A percentile compares a stretch with the other conserved stretches of the same genome.
phyloP scores from a whole-genome alignment of 1,284 basidiomycete species.

The Sporisorium sorghi region DNA sequence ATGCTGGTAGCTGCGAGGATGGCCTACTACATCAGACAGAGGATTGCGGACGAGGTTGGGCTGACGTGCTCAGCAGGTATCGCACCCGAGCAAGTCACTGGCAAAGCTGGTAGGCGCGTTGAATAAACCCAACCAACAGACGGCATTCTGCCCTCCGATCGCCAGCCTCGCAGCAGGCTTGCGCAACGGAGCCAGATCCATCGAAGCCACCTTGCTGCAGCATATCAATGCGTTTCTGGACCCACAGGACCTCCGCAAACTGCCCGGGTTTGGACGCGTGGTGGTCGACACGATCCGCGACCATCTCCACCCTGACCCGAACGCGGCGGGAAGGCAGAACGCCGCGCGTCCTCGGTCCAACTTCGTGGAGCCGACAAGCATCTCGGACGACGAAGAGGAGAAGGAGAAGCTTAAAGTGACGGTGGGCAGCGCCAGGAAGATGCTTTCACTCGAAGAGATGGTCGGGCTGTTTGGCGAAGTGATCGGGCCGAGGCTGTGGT shows the following conservation, averaged over 20 bases:
- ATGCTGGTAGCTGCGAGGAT: conserved; percentile 65
- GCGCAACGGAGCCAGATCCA: background rate
- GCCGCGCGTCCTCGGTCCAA: conserved; percentile 8
- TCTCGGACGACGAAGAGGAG: conserved; percentile 33
- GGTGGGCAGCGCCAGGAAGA: conserved; percentile 42
- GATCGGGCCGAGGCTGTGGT: conserved; percentile 61
- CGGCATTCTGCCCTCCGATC: conserved; percentile 37
- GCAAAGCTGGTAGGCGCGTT: conserved; percentile 67
- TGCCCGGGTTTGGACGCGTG: conserved; percentile 57
- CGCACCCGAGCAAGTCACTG: conserved; percentile 66
- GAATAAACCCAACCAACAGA: conserved; percentile 70
- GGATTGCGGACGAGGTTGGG: conserved; percentile 64
- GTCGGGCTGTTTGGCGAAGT: conserved; percentile 52
- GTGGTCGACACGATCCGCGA: conserved; percentile 51
- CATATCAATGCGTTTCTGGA: conserved; percentile 63
- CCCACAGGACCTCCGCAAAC: conserved; percentile 55
- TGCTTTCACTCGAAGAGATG: conserved; percentile 42
- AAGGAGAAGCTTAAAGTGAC: conserved; percentile 24
- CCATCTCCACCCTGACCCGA: conserved; percentile 17
- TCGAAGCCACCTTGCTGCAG: conserved; percentile 13
- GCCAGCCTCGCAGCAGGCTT: background rate
- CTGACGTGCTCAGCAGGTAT: conserved; percentile 70
- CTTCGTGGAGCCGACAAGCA: conserved; percentile 26
- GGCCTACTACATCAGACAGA: conserved; percentile 61
- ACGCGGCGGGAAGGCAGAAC: background rate